Conservation (phyloP, 31 red algal genomes). For the Bonnemaisonia californica region DNA sequence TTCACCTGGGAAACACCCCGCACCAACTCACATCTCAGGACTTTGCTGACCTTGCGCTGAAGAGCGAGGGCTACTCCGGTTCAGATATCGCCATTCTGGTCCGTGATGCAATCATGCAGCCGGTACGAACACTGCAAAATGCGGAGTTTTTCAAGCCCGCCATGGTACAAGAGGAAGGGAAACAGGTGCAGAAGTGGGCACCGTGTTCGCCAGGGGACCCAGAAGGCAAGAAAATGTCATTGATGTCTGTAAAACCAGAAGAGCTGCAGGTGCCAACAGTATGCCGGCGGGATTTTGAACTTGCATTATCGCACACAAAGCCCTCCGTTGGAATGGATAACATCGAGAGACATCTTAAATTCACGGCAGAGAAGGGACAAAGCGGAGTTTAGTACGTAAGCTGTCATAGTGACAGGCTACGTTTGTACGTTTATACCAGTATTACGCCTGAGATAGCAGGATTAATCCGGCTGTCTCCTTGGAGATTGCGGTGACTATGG, state of each 20-base stretch:
- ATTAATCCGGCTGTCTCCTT: background rate
- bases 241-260: constrained; percentile 77
- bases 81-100: constrained; percentile 80
- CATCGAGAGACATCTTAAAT: constrained; percentile 78
- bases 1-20: constrained; percentile 73
- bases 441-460: background rate
- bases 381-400: constrained; percentile 77
- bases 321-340: constrained; percentile 91
- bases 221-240: constrained; percentile 75
- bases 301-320: constrained; percentile 80
- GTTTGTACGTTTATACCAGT: too few relatives aligned
- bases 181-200: constrained; percentile 44
- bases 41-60: constrained; percentile 46
- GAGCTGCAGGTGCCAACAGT: constrained; percentile 90
- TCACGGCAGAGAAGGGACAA: constrained; percentile 95
- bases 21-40: constrained; percentile 43
- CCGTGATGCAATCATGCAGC: constrained; percentile 95
- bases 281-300: constrained; percentile 84
- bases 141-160: constrained; percentile 79
- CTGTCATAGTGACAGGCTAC: too few relatives aligned
- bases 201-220: constrained; percentile 95
- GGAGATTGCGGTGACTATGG: background rate
- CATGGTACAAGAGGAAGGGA: constrained; percentile 39
- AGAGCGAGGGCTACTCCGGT: constrained; percentile 78
- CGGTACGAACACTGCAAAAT: constrained; percentile 88